Evolutionary conservation across 192 early-diverging fungal genomes (phyloP).

Genomic region (Paraglomus occultum): DNA sequence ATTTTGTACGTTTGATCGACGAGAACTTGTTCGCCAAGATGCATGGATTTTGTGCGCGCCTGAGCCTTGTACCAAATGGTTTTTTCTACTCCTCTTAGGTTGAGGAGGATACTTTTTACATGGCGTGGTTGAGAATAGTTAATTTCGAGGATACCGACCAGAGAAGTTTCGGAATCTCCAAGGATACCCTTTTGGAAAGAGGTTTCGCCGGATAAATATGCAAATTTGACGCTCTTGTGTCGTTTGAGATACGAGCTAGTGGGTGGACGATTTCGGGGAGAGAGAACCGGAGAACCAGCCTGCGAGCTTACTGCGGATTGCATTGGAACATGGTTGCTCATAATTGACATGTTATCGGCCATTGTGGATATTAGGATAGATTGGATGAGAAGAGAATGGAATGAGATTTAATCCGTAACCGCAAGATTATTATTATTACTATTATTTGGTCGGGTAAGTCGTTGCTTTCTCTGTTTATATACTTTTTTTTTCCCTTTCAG

Average conservation of each 20-base stretch:
- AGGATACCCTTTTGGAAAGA: constrained; percentile 22
- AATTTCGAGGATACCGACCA: constrained; percentile 20
- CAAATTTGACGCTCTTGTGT: constrained; percentile 21
- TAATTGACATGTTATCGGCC: too few species aligned
- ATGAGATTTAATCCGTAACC: too few species aligned
- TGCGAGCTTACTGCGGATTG: too few species aligned
- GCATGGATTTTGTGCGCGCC: constrained; percentile 19
- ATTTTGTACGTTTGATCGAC: constrained; percentile 19
- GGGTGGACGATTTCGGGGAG: neutral
- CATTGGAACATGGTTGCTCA: too few species aligned
- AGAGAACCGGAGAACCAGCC: neutral
- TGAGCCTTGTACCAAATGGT: constrained; percentile 19
- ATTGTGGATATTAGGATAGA: too few species aligned
- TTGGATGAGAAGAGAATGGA: too few species aligned
- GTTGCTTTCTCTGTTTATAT: too few species aligned
- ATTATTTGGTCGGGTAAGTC: too few species aligned
- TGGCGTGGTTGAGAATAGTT: constrained; percentile 7
- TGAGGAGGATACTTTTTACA: constrained; percentile 11
- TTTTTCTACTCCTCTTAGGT: constrained; percentile 24
- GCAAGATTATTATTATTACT: too few species aligned
- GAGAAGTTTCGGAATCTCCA: constrained; percentile 20
- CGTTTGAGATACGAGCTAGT: constrained; percentile 8
- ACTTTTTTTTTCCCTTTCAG: too few species aligned
- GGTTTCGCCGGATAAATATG: neutral
- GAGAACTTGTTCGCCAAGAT: constrained; percentile 15